Evolutionary conservation across 345 rosid species (phyloP), one percentile per base, ranked within the genome.

Genomic region (Dipteronia dyeriana): DNA sequence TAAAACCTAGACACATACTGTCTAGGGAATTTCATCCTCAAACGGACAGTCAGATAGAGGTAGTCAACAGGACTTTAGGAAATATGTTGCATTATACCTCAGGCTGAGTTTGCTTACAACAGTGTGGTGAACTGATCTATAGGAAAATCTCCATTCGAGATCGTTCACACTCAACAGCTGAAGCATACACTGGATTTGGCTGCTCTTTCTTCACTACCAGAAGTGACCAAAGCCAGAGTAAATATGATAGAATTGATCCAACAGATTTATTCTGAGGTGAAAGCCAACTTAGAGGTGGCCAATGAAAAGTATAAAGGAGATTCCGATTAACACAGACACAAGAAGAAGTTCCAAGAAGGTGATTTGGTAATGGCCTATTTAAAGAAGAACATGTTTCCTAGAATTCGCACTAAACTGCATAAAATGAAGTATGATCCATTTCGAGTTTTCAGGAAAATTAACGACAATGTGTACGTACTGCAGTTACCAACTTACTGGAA

Each of bases 281-380:
- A 2, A 3, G 2, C 26, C 0, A 62, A 70, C 0, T 22, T 79
- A 0, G 49, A 57, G 7, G 47, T 10, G 0, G 8, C 38, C 0
- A 47, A 47, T 12, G 3, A 2, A 1, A 34, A 22, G 17, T 45
- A 70, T 4, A 56, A 74, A 9, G 2, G 8, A 22, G 26, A 5
- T 11, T 17, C 29, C 0, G 26, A 74, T 23, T 14, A 56, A 12
- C 61, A 47, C 20, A 2, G n/a, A 0, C 2, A 12, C 3, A 2
- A 12, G 2, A 65, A 67, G 0, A 4, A 26, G 0, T 67, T 67
- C 19, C 9, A 11, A 22, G 45, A 23, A 8, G 49, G 64, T 3
- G 64, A 77, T 14, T 12, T 22, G 12, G 29, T 77, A 16, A 73
- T 73, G 53, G 60, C 60, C 0, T 73, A 54, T 41, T 2, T 64